Conservation (phyloP, 768 basidiomycete species). For the Russula foetens region DNA sequence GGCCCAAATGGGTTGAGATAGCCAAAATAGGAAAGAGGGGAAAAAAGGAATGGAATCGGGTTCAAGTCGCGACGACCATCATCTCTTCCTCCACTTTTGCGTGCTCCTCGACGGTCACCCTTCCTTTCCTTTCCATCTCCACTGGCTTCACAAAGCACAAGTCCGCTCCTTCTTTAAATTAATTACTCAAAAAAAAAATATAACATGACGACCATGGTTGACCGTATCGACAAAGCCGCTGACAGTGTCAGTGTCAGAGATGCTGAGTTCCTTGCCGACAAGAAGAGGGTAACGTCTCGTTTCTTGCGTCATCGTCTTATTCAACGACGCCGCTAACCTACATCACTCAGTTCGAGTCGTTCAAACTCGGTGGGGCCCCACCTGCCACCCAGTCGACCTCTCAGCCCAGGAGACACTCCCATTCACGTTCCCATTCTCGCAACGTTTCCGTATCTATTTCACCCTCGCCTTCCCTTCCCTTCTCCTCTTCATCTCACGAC, state of each 20-base stretch:
- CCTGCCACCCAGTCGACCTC: conserved; percentile 29
- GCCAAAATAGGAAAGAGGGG: neutral
- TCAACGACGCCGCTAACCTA: neutral
- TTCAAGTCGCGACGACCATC: conserved; percentile 26
- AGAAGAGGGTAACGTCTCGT: conserved; percentile 32
- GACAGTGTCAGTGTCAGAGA: conserved; percentile 25
- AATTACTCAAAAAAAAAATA: conserved; percentile 2
- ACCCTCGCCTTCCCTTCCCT: conserved; percentile 32
- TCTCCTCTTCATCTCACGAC: conserved; percentile 27
- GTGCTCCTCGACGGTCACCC: conserved; percentile 27
- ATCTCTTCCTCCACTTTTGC: conserved; percentile 19
- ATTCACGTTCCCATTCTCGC: conserved; percentile 66
- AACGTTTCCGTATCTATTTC: conserved; percentile 42
- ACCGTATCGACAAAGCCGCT: conserved; percentile 27
- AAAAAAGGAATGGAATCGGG: neutral
- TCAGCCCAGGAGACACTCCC: conserved; percentile 38
- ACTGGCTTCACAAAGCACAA: conserved; percentile 29
- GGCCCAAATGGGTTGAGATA: neutral
- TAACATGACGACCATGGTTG: conserved; percentile 30
- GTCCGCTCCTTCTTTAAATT: conserved; percentile 27
- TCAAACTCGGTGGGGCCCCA: conserved; percentile 50
- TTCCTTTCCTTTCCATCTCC: conserved; percentile 29
- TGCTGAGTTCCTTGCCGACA: conserved; percentile 31
- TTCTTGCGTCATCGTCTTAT: neutral
- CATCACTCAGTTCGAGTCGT: conserved; percentile 52